Base-by-base conservation (phyloP, 1,139 yeast genomes). In the Kodamaea sp. region DNA sequence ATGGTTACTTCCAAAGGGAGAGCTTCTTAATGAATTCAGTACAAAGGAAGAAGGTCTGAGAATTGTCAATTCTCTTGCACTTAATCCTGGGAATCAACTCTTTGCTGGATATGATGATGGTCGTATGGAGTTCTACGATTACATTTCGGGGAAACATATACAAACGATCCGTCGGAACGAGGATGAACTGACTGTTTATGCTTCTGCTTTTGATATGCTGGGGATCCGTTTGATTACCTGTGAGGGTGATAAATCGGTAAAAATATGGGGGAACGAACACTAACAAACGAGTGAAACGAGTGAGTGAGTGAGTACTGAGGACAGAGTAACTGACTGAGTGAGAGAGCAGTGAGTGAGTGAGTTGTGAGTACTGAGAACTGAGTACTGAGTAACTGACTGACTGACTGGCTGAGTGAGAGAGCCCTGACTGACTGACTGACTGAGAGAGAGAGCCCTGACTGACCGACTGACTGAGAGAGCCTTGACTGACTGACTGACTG, bases 51-150 rank as follows among this genome's bases (percentile, higher is more conserved):
- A 71, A 3, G 67, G 76, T 2, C 46, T 52, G 35, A 59, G 55
- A 12, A 83, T 88, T 23, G 70, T 88, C 29, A 89, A 90, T 54
- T 75, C 95, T 0, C 57, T 88, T 43, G 55, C 82, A 11, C 71
- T 81, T 8, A 87, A 86, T 48, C 73, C 76, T 2, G 55, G 63
- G 12, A 81, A 82, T 39, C 79, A 82, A 2, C 56, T 88, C 43
- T 87, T 86, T 55, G 78, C 88, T 4, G 97, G 97, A 9, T 84
- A 82, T 41, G 96, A 88, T 54, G 78, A 86, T 55, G 97, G 97
- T 0, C 67, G 75, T 8, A 71, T 86, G 68, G 81, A 79, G 8
- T 82, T 88, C 52, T 87, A 75, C 60, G 95, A 90, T 60, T 89
- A 92, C 75, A 70, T 73, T 24, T 60, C 79, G 1, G 97, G 96